Evolutionary conservation across 2,329 filamentous ascomycete genomes (phyloP).

Genomic region (Alternaria longipes): DNA sequence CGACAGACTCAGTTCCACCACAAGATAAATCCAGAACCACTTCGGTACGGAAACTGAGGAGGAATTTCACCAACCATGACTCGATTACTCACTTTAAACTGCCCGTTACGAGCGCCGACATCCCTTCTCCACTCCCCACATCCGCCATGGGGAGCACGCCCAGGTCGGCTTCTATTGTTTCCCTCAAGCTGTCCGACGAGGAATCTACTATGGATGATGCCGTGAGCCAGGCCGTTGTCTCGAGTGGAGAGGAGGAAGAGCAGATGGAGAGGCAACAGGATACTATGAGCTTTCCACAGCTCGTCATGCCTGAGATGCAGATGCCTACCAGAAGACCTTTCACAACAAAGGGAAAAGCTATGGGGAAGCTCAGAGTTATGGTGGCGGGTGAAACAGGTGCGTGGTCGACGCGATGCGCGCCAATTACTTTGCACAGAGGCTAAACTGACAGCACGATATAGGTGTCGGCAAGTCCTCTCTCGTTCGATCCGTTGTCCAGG

Average conservation of each 20-base stretch:
- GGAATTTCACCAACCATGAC: constrained; percentile 34
- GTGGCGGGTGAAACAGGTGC: constrained; percentile 80
- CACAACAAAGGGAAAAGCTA: constrained; percentile 81
- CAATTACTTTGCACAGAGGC: background rate
- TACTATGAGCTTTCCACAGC: constrained; percentile 67
- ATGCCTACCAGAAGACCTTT: constrained; percentile 92
- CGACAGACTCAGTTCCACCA: constrained; percentile 26
- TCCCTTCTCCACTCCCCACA: constrained; percentile 56
- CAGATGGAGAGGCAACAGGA: constrained; percentile 48
- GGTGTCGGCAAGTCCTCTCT: constrained; percentile 89
- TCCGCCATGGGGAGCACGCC: constrained; percentile 67
- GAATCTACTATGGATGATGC: constrained; percentile 64
- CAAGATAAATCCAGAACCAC: constrained; percentile 32
- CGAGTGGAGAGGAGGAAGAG: constrained; percentile 65
- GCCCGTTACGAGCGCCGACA: constrained; percentile 25
- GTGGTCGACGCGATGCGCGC: constrained; percentile 2
- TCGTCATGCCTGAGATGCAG: constrained; percentile 97
- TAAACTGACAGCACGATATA: constrained; percentile 50
- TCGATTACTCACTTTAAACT: constrained; percentile 38
- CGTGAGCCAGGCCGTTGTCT: constrained; percentile 64
- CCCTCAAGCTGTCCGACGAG: constrained; percentile 67
- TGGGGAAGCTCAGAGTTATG: constrained; percentile 90
- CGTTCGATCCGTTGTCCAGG: constrained; percentile 86
- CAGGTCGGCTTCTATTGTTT: constrained; percentile 67
- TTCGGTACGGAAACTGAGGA: constrained; percentile 32